Evolutionary conservation across 2,329 filamentous ascomycete species (phyloP).

Genomic region (Monosporascus sp.): DNA sequence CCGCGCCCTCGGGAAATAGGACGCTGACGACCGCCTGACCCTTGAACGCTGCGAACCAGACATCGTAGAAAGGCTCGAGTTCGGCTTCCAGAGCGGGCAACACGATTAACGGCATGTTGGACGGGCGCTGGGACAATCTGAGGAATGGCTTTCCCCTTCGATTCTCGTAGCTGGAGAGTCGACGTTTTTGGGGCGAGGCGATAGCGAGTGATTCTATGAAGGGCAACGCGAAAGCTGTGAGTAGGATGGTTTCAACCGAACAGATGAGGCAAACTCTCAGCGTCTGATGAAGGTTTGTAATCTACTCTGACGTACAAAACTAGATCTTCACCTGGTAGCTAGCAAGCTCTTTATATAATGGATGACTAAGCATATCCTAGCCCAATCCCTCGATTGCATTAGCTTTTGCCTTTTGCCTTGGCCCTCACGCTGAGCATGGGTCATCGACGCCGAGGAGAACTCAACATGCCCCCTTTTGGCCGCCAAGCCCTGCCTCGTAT

Average conservation of each 20-base stretch:
- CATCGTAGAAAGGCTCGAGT: conserved; percentile 17
- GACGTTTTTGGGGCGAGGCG: too few species aligned
- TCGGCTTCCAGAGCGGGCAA: conserved; percentile 18
- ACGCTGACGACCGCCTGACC: conserved; percentile 12
- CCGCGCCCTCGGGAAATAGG: conserved; percentile 10
- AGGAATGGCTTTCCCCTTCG: background rate
- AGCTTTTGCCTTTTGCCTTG: too few species aligned
- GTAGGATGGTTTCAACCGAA: background rate
- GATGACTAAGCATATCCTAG: background rate
- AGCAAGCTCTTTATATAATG: background rate
- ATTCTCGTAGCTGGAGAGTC: too few species aligned
- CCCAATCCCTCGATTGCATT: background rate
- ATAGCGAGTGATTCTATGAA: too few species aligned
- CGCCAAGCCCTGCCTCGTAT: background rate
- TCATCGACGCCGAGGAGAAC: background rate
- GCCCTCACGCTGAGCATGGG: too few species aligned
- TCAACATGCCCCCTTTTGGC: background rate
- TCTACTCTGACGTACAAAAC: too few species aligned
- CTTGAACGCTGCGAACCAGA: conserved; percentile 21
- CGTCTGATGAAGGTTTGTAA: too few species aligned
- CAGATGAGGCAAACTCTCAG: background rate
- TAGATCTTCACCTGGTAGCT: background rate
- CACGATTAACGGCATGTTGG: conserved; percentile 17
- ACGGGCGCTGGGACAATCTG: background rate
- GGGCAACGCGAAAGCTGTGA: background rate